Evolutionary conservation across 2,329 filamentous ascomycete species (phyloP).

Genomic region (Lachnellula cervina): DNA sequence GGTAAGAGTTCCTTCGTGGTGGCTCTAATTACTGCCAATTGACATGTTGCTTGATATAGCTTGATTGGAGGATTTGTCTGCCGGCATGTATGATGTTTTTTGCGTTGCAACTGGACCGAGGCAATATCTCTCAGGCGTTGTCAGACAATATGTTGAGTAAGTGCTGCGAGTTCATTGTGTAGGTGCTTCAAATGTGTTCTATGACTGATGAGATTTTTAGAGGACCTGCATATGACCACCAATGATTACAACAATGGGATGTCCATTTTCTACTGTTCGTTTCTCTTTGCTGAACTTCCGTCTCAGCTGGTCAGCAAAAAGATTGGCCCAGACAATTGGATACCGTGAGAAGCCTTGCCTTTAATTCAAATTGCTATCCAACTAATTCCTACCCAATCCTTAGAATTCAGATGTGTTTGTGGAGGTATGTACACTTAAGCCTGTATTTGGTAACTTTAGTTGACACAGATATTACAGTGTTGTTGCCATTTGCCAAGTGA

Average conservation of each 20-base stretch:
- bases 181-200: too few relatives aligned
- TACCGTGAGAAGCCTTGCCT: conserved; percentile 30
- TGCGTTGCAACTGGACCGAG: conserved; percentile 54
- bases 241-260: conserved; percentile 22
- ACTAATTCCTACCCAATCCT: background rate
- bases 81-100: conserved; percentile 55
- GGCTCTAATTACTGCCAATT: conserved; percentile 30
- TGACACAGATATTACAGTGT: conserved; percentile 27
- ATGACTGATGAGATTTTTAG: background rate
- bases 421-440: background rate
- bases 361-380: background rate
- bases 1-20: conserved; percentile 27
- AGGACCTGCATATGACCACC: background rate
- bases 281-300: conserved; percentile 43
- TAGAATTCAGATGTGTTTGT: background rate
- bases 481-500: conserved; percentile 41
- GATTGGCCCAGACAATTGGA: conserved; percentile 46
- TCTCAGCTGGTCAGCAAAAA: conserved; percentile 45
- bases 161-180: background rate
- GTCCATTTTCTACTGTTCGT: conserved; percentile 38
- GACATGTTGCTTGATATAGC: conserved; percentile 39
- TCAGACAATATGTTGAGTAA: conserved; percentile 58
- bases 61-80: conserved; percentile 4
- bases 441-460: background rate
- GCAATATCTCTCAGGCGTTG: conserved; percentile 53